Conservation (phyloP, 1,284 basidiomycete genomes). For the Malassezia furfur region DNA sequence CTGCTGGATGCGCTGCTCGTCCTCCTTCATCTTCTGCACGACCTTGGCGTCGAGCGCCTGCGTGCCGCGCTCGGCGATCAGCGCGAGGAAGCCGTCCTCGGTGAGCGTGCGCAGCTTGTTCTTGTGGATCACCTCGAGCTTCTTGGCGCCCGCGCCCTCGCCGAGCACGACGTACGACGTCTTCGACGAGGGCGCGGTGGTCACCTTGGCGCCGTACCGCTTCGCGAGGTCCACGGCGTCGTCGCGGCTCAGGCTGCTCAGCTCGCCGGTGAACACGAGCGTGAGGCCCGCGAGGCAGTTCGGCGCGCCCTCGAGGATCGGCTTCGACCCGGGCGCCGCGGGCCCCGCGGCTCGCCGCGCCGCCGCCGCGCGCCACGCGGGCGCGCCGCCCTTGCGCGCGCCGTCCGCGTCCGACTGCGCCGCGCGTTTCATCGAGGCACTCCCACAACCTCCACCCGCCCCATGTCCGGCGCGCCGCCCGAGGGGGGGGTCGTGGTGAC, state of each 20-base stretch:
- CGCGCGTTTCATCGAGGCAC: not conserved
- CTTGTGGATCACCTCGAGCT: slow-evolving; percentile 74
- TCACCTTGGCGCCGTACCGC: slow-evolving; percentile 72
- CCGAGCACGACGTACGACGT: slow-evolving; percentile 86
- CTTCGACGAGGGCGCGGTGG: slow-evolving; percentile 74
- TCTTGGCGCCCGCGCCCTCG: slow-evolving; percentile 73
- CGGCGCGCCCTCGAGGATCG: slow-evolving; percentile 65
- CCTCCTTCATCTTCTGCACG: slow-evolving; percentile 70
- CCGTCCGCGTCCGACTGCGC: not conserved
- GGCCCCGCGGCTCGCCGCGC: slow-evolving; percentile 54
- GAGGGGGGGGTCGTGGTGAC: slow-evolving; percentile 48
- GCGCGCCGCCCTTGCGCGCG: not conserved
- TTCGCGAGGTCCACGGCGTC: slow-evolving; percentile 81
- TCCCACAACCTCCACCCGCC: not conserved
- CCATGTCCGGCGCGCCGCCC: not conserved
- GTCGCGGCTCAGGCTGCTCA: slow-evolving; percentile 75
- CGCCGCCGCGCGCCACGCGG: not conserved
- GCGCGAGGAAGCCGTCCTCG: slow-evolving; percentile 76
- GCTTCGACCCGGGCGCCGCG: slow-evolving; percentile 66
- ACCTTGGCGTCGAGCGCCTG: slow-evolving; percentile 64
- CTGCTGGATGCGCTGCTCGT: slow-evolving; percentile 54
- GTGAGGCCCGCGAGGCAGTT: slow-evolving; percentile 78
- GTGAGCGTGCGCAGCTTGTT: slow-evolving; percentile 63
- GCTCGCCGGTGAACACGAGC: slow-evolving; percentile 83
- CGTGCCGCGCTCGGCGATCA: slow-evolving; percentile 49